Percentiles rank a stretch among this genome's conserved stretches.
Conservation (phyloP, 441 rosid species). For the Populus hybrid region DNA sequence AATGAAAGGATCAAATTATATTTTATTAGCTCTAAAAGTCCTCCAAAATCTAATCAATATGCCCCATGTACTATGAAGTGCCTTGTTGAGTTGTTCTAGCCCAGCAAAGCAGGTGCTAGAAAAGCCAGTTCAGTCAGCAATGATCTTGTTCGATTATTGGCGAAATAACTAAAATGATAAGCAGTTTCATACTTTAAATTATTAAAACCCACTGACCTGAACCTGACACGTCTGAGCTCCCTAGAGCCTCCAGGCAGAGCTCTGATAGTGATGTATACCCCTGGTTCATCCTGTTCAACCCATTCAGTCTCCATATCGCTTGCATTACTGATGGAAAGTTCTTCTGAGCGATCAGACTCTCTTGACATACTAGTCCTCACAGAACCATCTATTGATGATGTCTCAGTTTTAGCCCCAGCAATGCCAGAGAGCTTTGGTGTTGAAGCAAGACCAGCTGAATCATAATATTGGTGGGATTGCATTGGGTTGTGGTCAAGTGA, state of each 20-base stretch:
- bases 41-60: neutral
- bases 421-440: slow-evolving; percentile 71
- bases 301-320: slow-evolving; percentile 85
- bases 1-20: neutral
- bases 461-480: slow-evolving; percentile 41
- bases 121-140: neutral
- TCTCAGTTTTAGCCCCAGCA: slow-evolving; percentile 67
- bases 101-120: neutral
- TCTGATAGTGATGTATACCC: slow-evolving; percentile 87
- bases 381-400: slow-evolving; percentile 73
- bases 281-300: slow-evolving; percentile 96
- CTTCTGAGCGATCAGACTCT: slow-evolving; percentile 69
- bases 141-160: neutral
- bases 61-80: neutral
- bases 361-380: slow-evolving; percentile 67
- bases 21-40: neutral
- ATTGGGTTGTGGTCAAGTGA: slow-evolving; percentile 53
- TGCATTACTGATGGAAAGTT: slow-evolving; percentile 77
- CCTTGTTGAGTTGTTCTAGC: neutral
- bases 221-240: slow-evolving; percentile 92
- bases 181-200: neutral
- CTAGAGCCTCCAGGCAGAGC: slow-evolving; percentile 70
- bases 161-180: neutral
- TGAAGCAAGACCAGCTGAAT: slow-evolving; percentile 55
- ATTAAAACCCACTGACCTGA: slow-evolving; percentile 55